These are phyloP conservation scores for Saccharomyces hybrid DNA, from an alignment of 1,139 yeast species.

Conservation along the genomic window DNA sequence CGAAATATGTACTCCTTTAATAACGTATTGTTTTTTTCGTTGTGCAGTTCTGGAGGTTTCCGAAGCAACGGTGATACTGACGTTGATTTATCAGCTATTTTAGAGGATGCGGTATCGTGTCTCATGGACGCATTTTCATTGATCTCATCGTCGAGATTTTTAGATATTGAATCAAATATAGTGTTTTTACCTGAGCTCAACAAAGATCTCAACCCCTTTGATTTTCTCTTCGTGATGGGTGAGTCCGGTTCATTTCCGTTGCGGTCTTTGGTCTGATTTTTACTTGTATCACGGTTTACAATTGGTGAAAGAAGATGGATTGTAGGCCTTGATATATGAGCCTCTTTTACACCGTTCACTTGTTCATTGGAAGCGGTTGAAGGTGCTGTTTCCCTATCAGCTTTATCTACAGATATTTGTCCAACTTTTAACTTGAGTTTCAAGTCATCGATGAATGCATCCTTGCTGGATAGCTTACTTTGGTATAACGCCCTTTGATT, in stretches of 20 bases:
- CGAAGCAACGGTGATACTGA: not conserved
- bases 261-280: not conserved
- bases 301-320: not conserved
- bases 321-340: not conserved
- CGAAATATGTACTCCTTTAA: not conserved
- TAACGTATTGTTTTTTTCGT: not conserved
- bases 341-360: not conserved
- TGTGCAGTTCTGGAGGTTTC: not conserved
- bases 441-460: constrained; percentile 26
- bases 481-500: constrained; percentile 33
- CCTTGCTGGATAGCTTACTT: constrained; percentile 32
- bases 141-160: not conserved
- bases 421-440: constrained; percentile 10
- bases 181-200: not conserved
- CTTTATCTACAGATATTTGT: not conserved
- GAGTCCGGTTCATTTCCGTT: not conserved
- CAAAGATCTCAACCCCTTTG: not conserved
- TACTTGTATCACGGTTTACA: not conserved
- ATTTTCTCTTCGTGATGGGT: not conserved
- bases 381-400: not conserved
- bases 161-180: not conserved
- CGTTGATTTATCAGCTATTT: not conserved
- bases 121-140: not conserved
- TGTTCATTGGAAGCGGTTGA: not conserved
- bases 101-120: not conserved